Conservation (phyloP, 2,329 filamentous ascomycete species). For the Colletotrichum sp. region DNA sequence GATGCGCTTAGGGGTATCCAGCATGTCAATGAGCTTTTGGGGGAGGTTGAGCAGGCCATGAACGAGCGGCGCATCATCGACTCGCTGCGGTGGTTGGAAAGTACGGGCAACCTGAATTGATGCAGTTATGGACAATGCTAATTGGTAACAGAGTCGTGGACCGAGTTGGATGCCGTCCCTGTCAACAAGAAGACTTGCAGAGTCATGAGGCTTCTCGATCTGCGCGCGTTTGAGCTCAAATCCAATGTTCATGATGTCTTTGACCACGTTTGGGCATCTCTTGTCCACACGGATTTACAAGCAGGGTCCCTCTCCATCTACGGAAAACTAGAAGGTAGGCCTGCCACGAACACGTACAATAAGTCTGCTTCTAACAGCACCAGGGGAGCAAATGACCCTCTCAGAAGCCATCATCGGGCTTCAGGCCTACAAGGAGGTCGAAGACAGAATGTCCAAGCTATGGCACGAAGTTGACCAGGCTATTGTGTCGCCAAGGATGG, state of each 20-base stretch:
- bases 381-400: conserved; percentile 58
- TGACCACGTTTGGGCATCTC: conserved; percentile 71
- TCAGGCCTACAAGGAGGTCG: conserved; percentile 64
- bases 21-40: conserved; percentile 64
- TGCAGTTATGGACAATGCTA: conserved; percentile 16
- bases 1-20: conserved; percentile 56
- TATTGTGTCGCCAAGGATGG: conserved; percentile 66
- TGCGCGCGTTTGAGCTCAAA: conserved; percentile 70
- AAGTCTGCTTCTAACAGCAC: conserved; percentile 23
- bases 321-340: conserved; percentile 54
- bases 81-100: conserved; percentile 61
- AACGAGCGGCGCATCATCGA: conserved; percentile 61
- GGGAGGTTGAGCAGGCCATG: conserved; percentile 63
- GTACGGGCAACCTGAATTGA: conserved; percentile 36
- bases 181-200: conserved; percentile 66
- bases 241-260: conserved; percentile 70
- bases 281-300: conserved; percentile 68
- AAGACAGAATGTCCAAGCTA: conserved; percentile 63
- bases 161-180: conserved; percentile 63
- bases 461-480: conserved; percentile 68
- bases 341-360: not conserved
- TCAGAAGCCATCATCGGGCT: conserved; percentile 60
- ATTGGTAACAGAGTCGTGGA: conserved; percentile 55
- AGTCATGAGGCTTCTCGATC: conserved; percentile 68
- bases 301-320: conserved; percentile 61